Evolutionary conservation across 1,284 basidiomycete genomes (phyloP), one percentile per base, ranked within the genome.

Genomic region (Irpex rosettiformis): DNA sequence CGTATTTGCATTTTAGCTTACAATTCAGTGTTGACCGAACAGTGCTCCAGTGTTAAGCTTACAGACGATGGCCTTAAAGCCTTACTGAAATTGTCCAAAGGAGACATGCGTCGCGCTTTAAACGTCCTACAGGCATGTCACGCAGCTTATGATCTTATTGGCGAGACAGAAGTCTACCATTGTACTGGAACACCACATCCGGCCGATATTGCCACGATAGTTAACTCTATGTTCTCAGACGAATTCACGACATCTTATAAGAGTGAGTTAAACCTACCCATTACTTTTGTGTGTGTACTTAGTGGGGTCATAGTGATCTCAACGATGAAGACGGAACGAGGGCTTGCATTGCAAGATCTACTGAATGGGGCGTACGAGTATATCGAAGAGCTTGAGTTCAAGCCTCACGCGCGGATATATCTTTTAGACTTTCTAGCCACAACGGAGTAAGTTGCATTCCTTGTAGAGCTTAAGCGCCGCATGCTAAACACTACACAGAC

Each of bases 111-210:
- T 63, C 81, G 97, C 56, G 96, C 96, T 1, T 79, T 99, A 47
- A 99, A 98, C 70, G 89, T 99, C 40, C 79, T 99, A 8, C 96
- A 99, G 79, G 97, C 97, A 1, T 99, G 96, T 69, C 94, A 98
- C 72, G 96, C 97, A 16, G 97, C 96, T 1, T 98, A 97, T 70
- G 93, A 96, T 49, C 72, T 82, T 3, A 88, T 89, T 30, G 92
- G 94, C 65, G 95, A 98, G 74, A 86, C 86, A 0, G 94, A 96
- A 61, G 88, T 99, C 18, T 99, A 99, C 74, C 93, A 91, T 63
- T 99, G 96, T 70, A 99, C 97, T 0, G 97, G 97, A 24, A 94
- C 89, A 65, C 97, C 97, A 13, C 94, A 97, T 70, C 97, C 97
- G 0, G 81, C 84, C 25, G 96, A 99, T 72, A 93, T 99, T 54